Conservation (phyloP, 768 basidiomycete genomes). For the Pulveroboletus sp. region DNA sequence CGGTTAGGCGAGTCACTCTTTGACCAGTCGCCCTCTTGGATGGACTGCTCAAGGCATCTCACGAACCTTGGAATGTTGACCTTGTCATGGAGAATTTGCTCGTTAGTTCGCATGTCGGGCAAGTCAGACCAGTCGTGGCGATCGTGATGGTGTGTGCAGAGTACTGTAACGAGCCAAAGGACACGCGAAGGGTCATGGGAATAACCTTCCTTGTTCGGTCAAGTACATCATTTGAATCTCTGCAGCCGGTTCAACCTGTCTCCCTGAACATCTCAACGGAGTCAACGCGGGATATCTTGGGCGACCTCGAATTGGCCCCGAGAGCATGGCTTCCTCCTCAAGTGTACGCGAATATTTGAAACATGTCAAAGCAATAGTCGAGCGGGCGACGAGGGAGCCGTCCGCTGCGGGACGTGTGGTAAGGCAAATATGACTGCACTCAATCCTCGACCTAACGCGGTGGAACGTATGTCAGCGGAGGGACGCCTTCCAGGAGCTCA, state of each 20-base stretch:
- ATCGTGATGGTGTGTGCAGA: not conserved
- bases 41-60: constrained; percentile 53
- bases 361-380: constrained; percentile 35
- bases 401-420: constrained; percentile 39
- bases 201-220: constrained; percentile 17
- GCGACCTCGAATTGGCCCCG: not conserved
- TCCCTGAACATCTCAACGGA: not conserved
- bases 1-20: constrained; percentile 21
- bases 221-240: constrained; percentile 12
- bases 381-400: constrained; percentile 38
- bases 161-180: too few relatives aligned
- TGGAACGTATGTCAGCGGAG: constrained; percentile 39
- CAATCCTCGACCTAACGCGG: constrained; percentile 6
- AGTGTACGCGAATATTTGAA: constrained; percentile 15
- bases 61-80: constrained; percentile 64
- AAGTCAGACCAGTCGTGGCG: constrained; percentile 2
- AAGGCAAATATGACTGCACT: constrained; percentile 14
- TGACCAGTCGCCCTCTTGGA: constrained; percentile 35
- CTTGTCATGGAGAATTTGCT: constrained; percentile 48
- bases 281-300: not conserved
- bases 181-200: constrained; percentile 13
- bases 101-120: constrained; percentile 27
- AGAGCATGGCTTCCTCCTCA: constrained; percentile 18
- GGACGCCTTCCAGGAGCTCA: constrained; percentile 48
- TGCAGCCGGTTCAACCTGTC: constrained; percentile 1